Percentiles rank a stretch among this genome's conserved stretches.
phyloP scores from a whole-genome alignment of 805 yeast genomes.

The Cyberlindnera suaveolens region DNA sequence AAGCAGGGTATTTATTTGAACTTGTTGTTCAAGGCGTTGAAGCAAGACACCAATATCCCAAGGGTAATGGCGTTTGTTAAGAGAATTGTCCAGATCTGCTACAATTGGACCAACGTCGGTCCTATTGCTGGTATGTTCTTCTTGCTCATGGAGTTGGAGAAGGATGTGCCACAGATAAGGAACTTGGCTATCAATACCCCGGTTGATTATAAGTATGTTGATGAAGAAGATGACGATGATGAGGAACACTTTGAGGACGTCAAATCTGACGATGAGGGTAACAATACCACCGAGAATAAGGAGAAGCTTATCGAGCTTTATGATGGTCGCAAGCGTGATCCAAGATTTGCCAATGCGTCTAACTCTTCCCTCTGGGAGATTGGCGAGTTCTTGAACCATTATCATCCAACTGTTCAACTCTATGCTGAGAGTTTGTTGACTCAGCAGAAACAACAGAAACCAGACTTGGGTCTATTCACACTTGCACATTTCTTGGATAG shows the following conservation, averaged over 20 bases:
- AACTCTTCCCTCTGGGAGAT: conserved; percentile 85
- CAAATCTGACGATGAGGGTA: conserved; percentile 25
- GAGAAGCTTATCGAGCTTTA: conserved; percentile 31
- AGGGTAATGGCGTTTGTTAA: conserved; percentile 88
- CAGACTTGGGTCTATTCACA: conserved; percentile 86
- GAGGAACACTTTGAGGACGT: conserved; percentile 29
- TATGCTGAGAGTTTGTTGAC: conserved; percentile 65
- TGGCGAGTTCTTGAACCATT: conserved; percentile 65
- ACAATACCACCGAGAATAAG: conserved; percentile 1
- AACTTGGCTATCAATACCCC: conserved; percentile 55
- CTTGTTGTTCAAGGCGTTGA: conserved; percentile 75
- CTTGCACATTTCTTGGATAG: conserved; percentile 88
- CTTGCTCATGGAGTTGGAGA: conserved; percentile 63
- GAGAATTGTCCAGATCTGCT: conserved; percentile 78
- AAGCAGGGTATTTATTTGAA: conserved; percentile 91
- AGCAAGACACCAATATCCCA: conserved; percentile 51
- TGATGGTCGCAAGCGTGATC: conserved; percentile 88
- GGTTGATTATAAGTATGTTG: conserved; percentile 42
- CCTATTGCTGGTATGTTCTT: conserved; percentile 79
- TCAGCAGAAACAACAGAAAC: conserved; percentile 47
- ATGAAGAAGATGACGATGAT: conserved; percentile 36
- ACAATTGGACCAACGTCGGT: conserved; percentile 84
- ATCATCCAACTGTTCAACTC: conserved; percentile 84
- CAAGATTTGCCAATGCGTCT: conserved; percentile 83
- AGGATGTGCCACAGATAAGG: conserved; percentile 57